A percentile compares a stretch with the other conserved stretches of the same genome.
Evolutionary conservation across 1,139 yeast genomes (phyloP).

Genomic region (Scheffersomyces segobiensis): DNA sequence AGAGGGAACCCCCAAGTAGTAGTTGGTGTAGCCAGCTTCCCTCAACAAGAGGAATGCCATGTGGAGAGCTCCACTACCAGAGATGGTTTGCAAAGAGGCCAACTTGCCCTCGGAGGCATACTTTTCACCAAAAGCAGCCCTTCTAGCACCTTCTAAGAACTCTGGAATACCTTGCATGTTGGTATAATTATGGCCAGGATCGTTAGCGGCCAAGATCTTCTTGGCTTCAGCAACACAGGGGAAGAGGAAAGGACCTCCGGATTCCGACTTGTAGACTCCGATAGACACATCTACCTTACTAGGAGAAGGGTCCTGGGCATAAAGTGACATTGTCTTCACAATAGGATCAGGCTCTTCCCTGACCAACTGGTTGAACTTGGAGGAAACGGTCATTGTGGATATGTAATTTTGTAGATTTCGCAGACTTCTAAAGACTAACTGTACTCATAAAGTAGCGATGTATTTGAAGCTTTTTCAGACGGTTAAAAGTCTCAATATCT

Average conservation of each 20-base stretch:
- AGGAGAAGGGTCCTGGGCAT: conserved; percentile 27
- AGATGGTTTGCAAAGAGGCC: conserved; percentile 42
- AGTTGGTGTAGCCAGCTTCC: conserved; percentile 28
- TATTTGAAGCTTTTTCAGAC: background rate
- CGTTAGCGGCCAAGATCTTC: conserved; percentile 27
- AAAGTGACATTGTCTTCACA: conserved; percentile 29
- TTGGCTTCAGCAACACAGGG: conserved; percentile 42
- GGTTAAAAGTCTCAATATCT: background rate
- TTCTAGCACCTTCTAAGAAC: conserved; percentile 36
- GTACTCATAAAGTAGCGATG: background rate
- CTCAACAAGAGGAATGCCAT: conserved; percentile 35
- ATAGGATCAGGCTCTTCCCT: conserved; percentile 40
- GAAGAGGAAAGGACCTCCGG: conserved; percentile 37
- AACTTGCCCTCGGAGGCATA: conserved; percentile 25
- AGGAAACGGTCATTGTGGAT: conserved; percentile 5
- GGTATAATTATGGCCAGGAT: conserved; percentile 48
- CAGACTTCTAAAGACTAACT: background rate
- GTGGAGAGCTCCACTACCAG: conserved; percentile 48
- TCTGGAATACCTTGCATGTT: conserved; percentile 44
- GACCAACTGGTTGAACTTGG: conserved; percentile 27
- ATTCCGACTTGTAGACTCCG: conserved; percentile 44
- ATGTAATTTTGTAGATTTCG: background rate
- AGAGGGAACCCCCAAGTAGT: conserved; percentile 40
- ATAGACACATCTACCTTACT: conserved; percentile 42
- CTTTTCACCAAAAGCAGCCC: conserved; percentile 34